phyloP scores from a whole-genome alignment of 2,329 filamentous ascomycete genomes.

The Hypocrella siamensis region DNA sequence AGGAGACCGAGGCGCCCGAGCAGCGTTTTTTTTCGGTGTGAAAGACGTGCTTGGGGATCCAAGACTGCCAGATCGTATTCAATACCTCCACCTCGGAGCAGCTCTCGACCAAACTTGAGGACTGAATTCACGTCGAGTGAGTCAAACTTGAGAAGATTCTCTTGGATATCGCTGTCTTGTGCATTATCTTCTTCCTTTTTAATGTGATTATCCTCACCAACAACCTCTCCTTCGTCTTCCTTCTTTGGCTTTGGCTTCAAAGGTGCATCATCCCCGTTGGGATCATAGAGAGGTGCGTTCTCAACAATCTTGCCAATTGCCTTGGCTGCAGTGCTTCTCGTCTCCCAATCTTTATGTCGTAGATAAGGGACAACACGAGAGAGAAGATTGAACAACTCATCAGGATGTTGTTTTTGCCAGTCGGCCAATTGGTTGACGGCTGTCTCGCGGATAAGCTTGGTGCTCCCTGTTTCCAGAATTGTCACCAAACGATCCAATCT shows the following conservation, averaged over 20 bases:
- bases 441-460: conserved; percentile 87
- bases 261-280: conserved; percentile 60
- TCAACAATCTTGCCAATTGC: conserved; percentile 89
- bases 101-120: conserved; percentile 66
- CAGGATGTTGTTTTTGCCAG: conserved; percentile 94
- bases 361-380: conserved; percentile 92
- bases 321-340: conserved; percentile 79
- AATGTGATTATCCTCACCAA: conserved; percentile 22
- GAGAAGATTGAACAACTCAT: conserved; percentile 91
- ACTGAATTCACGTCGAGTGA: conserved; percentile 66
- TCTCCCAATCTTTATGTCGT: conserved; percentile 93
- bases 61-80: conserved; percentile 73
- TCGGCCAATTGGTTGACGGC: conserved; percentile 94
- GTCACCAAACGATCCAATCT: conserved; percentile 78
- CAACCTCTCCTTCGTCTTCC: conserved; percentile 16
- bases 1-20: conserved; percentile 67
- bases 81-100: conserved; percentile 73
- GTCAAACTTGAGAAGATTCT: conserved; percentile 55
- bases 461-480: conserved; percentile 93
- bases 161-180: conserved; percentile 22
- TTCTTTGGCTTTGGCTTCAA: conserved; percentile 25
- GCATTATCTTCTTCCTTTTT: conserved; percentile 49
- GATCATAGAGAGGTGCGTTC: conserved; percentile 76
- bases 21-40: conserved; percentile 81
- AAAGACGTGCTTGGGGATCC: conserved; percentile 65